These are phyloP conservation scores for Roridomyces roridus DNA, from an alignment of 768 basidiomycete genomes.

Conservation along the genomic window DNA sequence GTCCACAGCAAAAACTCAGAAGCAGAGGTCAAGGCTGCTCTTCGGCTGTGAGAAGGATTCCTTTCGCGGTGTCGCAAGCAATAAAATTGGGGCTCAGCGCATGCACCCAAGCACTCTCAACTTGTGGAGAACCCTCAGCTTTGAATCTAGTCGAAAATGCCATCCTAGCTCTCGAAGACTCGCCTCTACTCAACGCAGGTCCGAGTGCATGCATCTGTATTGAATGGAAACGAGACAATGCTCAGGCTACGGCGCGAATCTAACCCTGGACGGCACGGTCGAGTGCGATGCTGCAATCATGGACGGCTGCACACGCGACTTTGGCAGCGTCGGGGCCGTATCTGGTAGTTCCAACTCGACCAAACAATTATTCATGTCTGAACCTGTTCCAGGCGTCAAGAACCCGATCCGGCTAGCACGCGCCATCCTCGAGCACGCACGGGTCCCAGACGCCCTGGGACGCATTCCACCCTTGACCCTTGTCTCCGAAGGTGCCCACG, in stretches of 20 bases:
- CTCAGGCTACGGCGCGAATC: conserved; percentile 77
- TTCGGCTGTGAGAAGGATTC: conserved; percentile 53
- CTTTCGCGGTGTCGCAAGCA: not conserved
- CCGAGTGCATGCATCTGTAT: conserved; percentile 5
- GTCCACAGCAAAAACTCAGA: conserved; percentile 57
- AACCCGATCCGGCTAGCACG: conserved; percentile 74
- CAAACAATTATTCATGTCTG: not conserved
- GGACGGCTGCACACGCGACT: conserved; percentile 48
- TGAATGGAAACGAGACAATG: not conserved
- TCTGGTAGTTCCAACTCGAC: conserved; percentile 50
- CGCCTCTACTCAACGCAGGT: conserved; percentile 77
- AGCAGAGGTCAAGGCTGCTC: conserved; percentile 55
- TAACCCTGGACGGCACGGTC: conserved; percentile 74
- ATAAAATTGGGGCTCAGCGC: conserved; percentile 46
- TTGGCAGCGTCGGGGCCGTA: conserved; percentile 78
- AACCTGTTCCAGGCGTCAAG: conserved; percentile 54
- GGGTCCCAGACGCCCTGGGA: conserved; percentile 55
- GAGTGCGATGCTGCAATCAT: conserved; percentile 87
- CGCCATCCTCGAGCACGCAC: conserved; percentile 59
- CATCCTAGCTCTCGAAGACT: conserved; percentile 68
- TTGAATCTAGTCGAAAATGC: conserved; percentile 50
- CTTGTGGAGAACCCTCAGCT: conserved; percentile 12
- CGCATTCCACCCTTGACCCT: conserved; percentile 77
- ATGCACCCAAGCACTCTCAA: conserved; percentile 49
- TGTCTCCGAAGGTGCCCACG: conserved; percentile 63